These are phyloP conservation scores for Fusarium caatingaense DNA, from an alignment of 2,329 filamentous ascomycete genomes.

Conservation along the genomic window DNA sequence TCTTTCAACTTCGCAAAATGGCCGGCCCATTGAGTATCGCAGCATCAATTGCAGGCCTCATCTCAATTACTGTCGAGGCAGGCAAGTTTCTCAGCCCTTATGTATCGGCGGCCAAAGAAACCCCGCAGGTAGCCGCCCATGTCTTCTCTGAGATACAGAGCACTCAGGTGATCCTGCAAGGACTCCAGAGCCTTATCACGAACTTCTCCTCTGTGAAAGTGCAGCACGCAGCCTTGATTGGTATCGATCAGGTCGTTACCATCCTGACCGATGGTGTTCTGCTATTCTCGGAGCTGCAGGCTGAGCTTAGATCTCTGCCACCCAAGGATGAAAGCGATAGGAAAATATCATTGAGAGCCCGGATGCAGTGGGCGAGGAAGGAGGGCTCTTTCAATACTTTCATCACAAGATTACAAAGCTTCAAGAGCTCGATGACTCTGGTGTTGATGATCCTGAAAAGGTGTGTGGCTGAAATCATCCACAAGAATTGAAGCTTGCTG, in stretches of 20 bases:
- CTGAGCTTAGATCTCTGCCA: neutral
- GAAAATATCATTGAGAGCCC: neutral
- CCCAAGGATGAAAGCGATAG: rapidly evolving
- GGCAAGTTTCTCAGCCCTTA: constrained; percentile 18
- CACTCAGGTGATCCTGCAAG: constrained; percentile 9
- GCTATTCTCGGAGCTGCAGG: constrained; percentile 24
- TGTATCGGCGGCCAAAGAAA: constrained; percentile 24
- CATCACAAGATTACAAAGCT: no score
- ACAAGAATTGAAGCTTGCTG: no score
- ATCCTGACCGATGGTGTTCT: constrained; percentile 14
- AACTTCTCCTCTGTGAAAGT: neutral
- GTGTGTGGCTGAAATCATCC: no score
- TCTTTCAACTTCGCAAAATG: neutral
- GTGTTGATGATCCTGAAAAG: no score
- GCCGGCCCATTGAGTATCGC: constrained; percentile 21
- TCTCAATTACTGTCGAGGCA: neutral
- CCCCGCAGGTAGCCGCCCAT: constrained; percentile 14
- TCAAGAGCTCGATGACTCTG: no score
- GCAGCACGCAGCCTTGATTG: neutral
- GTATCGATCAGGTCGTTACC: neutral
- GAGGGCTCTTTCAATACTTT: neutral
- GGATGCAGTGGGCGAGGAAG: constrained; percentile 1
- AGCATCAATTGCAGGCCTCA: constrained; percentile 22
- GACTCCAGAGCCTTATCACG: neutral
- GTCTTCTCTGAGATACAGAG: constrained; percentile 26